Evolutionary conservation across 2,329 filamentous ascomycete species (phyloP), one percentile per base, ranked within the genome.

Genomic region (Hymenoscyphus salicellus): DNA sequence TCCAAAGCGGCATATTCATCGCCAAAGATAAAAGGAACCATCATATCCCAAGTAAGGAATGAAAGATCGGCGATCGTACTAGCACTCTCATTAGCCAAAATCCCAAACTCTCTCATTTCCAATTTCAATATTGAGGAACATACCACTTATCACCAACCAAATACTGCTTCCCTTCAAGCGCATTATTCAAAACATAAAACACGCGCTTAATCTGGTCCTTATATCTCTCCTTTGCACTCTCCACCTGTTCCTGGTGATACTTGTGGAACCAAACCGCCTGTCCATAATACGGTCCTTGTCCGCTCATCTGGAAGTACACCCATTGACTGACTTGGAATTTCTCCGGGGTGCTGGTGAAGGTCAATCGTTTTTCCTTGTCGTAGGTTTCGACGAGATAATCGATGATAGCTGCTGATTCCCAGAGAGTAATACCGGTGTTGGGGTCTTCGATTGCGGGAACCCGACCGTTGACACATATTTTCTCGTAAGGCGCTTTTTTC

Each of bases 351-450:
- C 46, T 55, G 23, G 66, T 65, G 69, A 76, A 79, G 58, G 71
- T 76, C 55, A 79, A 64, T 52, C 71, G 74, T 32, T 75, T 63
- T 5, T 75, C 68, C 28, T 72, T 76, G 70, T 81, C 78, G 72
- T 81, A 81, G 5, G 70, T 72, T 41, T 77, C 75, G 60, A 77
- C 64, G 5, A 81, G 62, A n/a, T 63, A 63, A 36, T 64, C 75
- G 62, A 82, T 72, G 64, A 80, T 79, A 1, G 80, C 79, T 8
- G 77, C 79, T 36, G 75, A 77, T 68, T 82, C 80, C 78, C 79
- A 82, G 57, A 78, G 73, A 0, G 74, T 75, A 57, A 81, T 73
- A 57, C 75, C 75, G 61, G 79, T 80, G 26, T 75, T 74, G 49
- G 78, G 76, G 68, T 81, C 74, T 38, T 79, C 67, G 32, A 76